phyloP scores from a whole-genome alignment of 2,329 filamentous ascomycete genomes.

The Ilyonectria destructans region DNA sequence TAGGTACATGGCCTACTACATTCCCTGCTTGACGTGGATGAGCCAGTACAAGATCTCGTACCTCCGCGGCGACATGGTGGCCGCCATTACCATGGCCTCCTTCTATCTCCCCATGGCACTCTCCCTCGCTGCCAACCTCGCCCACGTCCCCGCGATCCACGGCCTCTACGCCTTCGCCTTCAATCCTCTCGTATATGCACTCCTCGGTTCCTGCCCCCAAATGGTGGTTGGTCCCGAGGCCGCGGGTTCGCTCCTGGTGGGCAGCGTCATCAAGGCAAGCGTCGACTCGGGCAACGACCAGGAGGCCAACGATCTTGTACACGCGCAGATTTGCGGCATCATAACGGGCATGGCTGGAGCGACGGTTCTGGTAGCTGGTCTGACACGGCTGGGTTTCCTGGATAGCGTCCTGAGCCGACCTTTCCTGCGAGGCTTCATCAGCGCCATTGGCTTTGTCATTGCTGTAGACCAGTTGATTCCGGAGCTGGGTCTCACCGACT shows the following conservation, averaged over 20 bases:
- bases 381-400: constrained; percentile 90
- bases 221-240: constrained; percentile 97
- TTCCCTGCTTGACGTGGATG: constrained; percentile 93
- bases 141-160: constrained; percentile 93
- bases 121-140: constrained; percentile 92
- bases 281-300: constrained; percentile 79
- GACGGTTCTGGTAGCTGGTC: constrained; percentile 89
- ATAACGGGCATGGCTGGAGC: constrained; percentile 90
- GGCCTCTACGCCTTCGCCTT: constrained; percentile 96
- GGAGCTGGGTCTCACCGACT: constrained; percentile 82
- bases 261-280: constrained; percentile 85
- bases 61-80: constrained; percentile 87
- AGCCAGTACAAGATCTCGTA: constrained; percentile 87
- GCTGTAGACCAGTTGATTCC: constrained; percentile 95
- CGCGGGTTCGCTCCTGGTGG: constrained; percentile 91
- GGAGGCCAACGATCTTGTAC: constrained; percentile 76
- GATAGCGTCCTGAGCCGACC: constrained; percentile 95
- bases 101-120: constrained; percentile 99
- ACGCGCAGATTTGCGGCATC: constrained; percentile 89
- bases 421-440: constrained; percentile 96
- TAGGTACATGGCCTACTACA: constrained; percentile 93
- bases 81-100: constrained; percentile 95
- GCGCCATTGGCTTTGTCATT: constrained; percentile 96
- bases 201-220: constrained; percentile 91
- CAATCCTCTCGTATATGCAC: constrained; percentile 90